phyloP scores from a whole-genome alignment of 805 yeast genomes.

The Spathaspora sp. region DNA sequence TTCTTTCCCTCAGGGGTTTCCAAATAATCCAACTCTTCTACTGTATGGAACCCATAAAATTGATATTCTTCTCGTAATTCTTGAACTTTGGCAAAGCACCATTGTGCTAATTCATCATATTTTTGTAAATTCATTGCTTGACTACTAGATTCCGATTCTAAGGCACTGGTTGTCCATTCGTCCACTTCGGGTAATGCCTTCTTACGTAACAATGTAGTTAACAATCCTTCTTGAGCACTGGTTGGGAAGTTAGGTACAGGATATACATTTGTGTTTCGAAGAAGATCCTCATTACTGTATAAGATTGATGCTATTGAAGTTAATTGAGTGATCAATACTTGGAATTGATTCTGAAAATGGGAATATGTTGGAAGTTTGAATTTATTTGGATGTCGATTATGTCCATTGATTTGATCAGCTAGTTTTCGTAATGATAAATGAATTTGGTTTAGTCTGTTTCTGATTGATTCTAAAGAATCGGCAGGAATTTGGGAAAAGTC shows the following conservation, averaged over 20 bases:
- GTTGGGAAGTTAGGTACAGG: conserved; percentile 87
- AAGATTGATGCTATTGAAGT: conserved; percentile 71
- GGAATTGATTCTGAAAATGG: conserved; percentile 78
- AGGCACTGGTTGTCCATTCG: conserved; percentile 63
- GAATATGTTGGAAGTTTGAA: conserved; percentile 47
- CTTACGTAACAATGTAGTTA: conserved; percentile 82
- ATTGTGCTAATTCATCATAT: conserved; percentile 66
- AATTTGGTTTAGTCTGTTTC: conserved; percentile 41
- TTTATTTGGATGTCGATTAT: conserved; percentile 32
- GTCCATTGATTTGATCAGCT: conserved; percentile 34
- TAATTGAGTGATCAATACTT: conserved; percentile 77
- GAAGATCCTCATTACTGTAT: conserved; percentile 52
- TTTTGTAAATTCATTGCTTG: conserved; percentile 15
- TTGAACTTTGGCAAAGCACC: conserved; percentile 60
- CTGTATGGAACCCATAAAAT: conserved; percentile 59
- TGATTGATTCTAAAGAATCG: conserved; percentile 37
- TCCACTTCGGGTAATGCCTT: conserved; percentile 88
- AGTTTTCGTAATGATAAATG: conserved; percentile 37
- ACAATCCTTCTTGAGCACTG: conserved; percentile 73
- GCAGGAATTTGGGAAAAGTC: conserved; percentile 25
- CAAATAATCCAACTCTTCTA: conserved; percentile 38
- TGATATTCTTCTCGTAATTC: conserved; percentile 52
- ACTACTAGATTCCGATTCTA: conserved; percentile 12
- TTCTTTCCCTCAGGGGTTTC: conserved; percentile 31
- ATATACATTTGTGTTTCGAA: conserved; percentile 69